Percentiles rank a stretch among this genome's conserved stretches.
Evolutionary conservation across 768 basidiomycete genomes (phyloP).

Genomic region (Amanita phalloides): DNA sequence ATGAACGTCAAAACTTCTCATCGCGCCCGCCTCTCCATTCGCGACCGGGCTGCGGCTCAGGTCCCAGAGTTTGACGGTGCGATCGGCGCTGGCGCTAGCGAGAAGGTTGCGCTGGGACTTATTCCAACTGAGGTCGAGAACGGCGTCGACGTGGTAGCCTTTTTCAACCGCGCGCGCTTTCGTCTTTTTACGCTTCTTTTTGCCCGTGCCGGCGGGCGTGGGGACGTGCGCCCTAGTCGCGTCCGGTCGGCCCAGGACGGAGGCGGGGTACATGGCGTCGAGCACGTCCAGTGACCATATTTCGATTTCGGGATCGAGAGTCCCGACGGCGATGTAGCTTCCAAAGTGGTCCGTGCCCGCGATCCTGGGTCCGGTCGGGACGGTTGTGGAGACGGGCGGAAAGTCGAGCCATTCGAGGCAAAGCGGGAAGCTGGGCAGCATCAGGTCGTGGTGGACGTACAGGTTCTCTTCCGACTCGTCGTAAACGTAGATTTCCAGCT

Average conservation of each 20-base stretch:
- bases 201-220: conserved; percentile 78
- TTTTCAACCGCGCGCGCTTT: conserved; percentile 52
- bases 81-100: conserved; percentile 87
- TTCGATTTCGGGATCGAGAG: conserved; percentile 95
- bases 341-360: conserved; percentile 35
- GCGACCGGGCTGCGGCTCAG: conserved; percentile 55
- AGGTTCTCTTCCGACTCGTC: conserved; percentile 87
- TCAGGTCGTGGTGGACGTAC: conserved; percentile 94
- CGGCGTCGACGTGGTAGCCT: conserved; percentile 85
- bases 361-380: neutral
- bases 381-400: conserved; percentile 47
- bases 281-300: conserved; percentile 95
- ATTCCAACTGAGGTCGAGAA: conserved; percentile 93
- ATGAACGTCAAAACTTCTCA: conserved; percentile 79
- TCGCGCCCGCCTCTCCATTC: conserved; percentile 44
- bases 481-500: conserved; percentile 93
- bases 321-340: conserved; percentile 93
- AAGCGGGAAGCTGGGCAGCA: conserved; percentile 95
- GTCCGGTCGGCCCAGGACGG: conserved; percentile 85
- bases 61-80: conserved; percentile 97
- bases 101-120: conserved; percentile 79
- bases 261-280: conserved; percentile 89
- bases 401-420: conserved; percentile 99
- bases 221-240: conserved; percentile 73
- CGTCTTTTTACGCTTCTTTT: conserved; percentile 89